Evolutionary conservation across 306 rosid species (phyloP).

Genomic region (Styphnolobium japonicum): DNA sequence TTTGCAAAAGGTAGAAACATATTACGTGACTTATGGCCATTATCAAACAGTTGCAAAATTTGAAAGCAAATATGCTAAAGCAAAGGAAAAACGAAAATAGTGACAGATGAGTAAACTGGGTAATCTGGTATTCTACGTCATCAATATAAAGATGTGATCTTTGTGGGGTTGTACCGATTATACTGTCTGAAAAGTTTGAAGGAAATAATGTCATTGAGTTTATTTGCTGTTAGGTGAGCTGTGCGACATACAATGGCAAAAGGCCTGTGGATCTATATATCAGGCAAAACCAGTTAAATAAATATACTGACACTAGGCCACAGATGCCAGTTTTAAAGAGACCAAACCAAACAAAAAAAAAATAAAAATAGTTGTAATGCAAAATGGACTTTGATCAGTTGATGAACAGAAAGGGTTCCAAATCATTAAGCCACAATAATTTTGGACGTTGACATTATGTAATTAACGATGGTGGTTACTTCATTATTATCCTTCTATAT

Average conservation of each 20-base stretch:
- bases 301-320: constrained; percentile 33
- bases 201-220: constrained; percentile 18
- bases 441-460: constrained; percentile 38
- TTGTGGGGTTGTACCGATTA: constrained; percentile 38
- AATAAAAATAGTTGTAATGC: neutral
- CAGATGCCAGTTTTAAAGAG: constrained; percentile 38
- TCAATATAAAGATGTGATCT: constrained; percentile 34
- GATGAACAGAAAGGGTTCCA: constrained; percentile 14
- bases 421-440: constrained; percentile 41
- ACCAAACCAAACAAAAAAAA: constrained; percentile 23
- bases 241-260: constrained; percentile 32
- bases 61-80: neutral
- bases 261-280: constrained; percentile 21
- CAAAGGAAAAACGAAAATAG: constrained; percentile 17
- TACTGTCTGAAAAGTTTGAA: constrained; percentile 30
- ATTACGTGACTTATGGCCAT: neutral
- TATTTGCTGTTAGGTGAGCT: constrained; percentile 30
- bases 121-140: constrained; percentile 17
- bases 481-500: constrained; percentile 1
- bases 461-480: constrained; percentile 4
- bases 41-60: constrained; percentile 18
- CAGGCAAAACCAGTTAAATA: constrained; percentile 26
- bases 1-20: neutral
- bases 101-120: constrained; percentile 7
- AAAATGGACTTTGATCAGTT: constrained; percentile 23